Percentiles rank a stretch among this genome's conserved stretches.
These are phyloP conservation scores for Xylariaceae sp. DNA, from an alignment of 2,329 filamentous ascomycete species.

Conservation along the genomic window DNA sequence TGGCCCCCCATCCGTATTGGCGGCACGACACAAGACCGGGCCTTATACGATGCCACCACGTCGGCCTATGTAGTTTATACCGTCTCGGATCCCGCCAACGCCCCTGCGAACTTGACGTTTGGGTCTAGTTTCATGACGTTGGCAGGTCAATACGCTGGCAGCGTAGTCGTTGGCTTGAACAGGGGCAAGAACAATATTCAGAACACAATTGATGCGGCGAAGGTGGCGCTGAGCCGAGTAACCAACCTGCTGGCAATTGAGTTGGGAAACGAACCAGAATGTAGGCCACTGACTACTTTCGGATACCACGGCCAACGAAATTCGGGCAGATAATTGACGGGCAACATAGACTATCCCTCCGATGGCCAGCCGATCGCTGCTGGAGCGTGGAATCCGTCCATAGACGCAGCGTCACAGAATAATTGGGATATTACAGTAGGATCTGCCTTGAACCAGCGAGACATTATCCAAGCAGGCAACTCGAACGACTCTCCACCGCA, in stretches of 20 bases:
- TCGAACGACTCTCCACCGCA: slow-evolving; percentile 36
- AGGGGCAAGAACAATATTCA: slow-evolving; percentile 47
- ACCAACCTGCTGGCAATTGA: slow-evolving; percentile 51
- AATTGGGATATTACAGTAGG: slow-evolving; percentile 38
- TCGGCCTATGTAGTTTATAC: slow-evolving; percentile 47
- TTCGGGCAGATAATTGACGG: slow-evolving; percentile 7
- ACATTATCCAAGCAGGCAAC: slow-evolving; percentile 41
- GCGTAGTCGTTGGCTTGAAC: slow-evolving; percentile 51
- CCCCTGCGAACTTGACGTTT: slow-evolving; percentile 47
- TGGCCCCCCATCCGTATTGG: slow-evolving; percentile 55
- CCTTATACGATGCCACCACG: slow-evolving; percentile 45
- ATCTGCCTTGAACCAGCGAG: slow-evolving; percentile 32
- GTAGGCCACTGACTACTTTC: slow-evolving; percentile 15
- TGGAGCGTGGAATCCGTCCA: slow-evolving; percentile 36
- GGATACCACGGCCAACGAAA: background rate
- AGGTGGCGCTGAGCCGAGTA: slow-evolving; percentile 41
- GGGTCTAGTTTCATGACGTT: slow-evolving; percentile 50
- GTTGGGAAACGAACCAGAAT: slow-evolving; percentile 55
- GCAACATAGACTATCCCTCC: slow-evolving; percentile 33
- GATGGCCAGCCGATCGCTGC: slow-evolving; percentile 38
- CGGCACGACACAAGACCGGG: slow-evolving; percentile 56
- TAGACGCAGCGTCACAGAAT: slow-evolving; percentile 39
- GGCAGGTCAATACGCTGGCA: slow-evolving; percentile 45
- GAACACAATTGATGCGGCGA: slow-evolving; percentile 53
- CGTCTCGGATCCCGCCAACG: slow-evolving; percentile 45